Conservation (phyloP, 2,329 filamentous ascomycete species). For the Fusarium sulawesiense region DNA sequence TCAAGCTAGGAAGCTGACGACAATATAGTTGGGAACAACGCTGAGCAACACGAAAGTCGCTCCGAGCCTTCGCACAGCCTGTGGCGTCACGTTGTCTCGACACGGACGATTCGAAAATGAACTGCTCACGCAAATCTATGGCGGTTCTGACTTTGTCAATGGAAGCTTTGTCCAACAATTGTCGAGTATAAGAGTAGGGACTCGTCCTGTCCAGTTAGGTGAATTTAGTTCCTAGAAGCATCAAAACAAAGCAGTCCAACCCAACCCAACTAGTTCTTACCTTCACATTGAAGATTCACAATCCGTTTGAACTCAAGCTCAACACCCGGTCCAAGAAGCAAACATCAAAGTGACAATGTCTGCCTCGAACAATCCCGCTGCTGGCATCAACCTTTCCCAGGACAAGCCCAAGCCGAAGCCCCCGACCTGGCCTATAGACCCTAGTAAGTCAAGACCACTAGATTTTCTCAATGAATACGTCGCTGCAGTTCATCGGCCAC, state of each 20-base stretch:
- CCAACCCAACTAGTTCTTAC: background rate
- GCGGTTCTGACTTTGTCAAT: too few relatives aligned
- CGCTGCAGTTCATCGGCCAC: background rate
- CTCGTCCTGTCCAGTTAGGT: background rate
- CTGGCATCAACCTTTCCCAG: slow-evolving; percentile 6
- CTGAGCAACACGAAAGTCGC: slow-evolving; percentile 31
- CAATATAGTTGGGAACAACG: slow-evolving; percentile 2
- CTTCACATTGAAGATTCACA: background rate
- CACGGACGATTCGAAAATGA: background rate
- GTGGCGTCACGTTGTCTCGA: slow-evolving; percentile 22
- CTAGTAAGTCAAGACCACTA: slow-evolving; percentile 7
- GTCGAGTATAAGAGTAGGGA: slow-evolving; percentile 15
- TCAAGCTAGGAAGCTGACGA: slow-evolving; percentile 24
- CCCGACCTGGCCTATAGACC: slow-evolving; percentile 26
- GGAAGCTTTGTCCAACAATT: slow-evolving; percentile 2
- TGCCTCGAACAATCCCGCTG: background rate
- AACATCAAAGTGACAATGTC: slow-evolving; percentile 21
- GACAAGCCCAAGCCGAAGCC: slow-evolving; percentile 25
- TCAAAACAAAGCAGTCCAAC: background rate
- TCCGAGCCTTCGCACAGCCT: slow-evolving; percentile 4
- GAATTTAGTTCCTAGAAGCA: background rate
- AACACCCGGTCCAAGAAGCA: background rate
- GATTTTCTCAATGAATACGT: background rate
- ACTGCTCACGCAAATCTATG: background rate
- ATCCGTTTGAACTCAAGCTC: background rate